phyloP scores from a whole-genome alignment of 2,329 filamentous ascomycete species.

The Dothiorella sarmentorum region DNA sequence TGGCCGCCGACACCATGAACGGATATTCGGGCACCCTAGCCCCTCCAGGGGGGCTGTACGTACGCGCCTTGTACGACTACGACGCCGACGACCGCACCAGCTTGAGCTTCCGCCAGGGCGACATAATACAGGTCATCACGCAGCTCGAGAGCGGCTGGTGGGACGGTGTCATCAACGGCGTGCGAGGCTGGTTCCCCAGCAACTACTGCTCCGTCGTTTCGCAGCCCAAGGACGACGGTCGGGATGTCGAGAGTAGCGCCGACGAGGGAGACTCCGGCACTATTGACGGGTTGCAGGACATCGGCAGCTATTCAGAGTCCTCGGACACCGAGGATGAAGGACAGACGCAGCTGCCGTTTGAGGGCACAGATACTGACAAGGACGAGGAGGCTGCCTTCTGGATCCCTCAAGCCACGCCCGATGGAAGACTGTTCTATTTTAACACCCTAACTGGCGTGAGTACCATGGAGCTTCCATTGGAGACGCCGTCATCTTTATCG shows the following conservation, averaged over 20 bases:
- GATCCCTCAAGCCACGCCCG: constrained; percentile 94
- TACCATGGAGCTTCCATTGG: constrained; percentile 89
- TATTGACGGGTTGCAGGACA: constrained; percentile 45
- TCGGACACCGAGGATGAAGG: constrained; percentile 47
- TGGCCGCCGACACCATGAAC: constrained; percentile 42
- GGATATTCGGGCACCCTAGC: constrained; percentile 48
- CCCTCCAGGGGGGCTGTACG: constrained; percentile 67
- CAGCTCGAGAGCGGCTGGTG: constrained; percentile 98
- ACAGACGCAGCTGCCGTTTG: constrained; percentile 60
- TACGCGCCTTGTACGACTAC: constrained; percentile 95
- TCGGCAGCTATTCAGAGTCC: constrained; percentile 61
- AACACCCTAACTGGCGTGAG: constrained; percentile 96
- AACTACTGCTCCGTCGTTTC: constrained; percentile 93
- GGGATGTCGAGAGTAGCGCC: constrained; percentile 50
- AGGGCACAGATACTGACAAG: constrained; percentile 60
- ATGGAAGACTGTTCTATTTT: constrained; percentile 94
- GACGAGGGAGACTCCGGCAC: constrained; percentile 37
- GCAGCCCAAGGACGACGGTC: constrained; percentile 67
- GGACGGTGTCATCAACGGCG: constrained; percentile 96
- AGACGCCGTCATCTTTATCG: constrained; percentile 75
- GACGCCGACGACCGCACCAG: constrained; percentile 96
- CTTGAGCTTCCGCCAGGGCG: constrained; percentile 92
- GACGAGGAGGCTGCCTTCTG: constrained; percentile 93
- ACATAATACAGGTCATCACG: constrained; percentile 97
- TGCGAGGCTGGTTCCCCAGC: constrained; percentile 97